Percentiles rank a stretch among this genome's conserved stretches.
phyloP scores from a whole-genome alignment of 345 rosid genomes.

The Citrus trifoliata region DNA sequence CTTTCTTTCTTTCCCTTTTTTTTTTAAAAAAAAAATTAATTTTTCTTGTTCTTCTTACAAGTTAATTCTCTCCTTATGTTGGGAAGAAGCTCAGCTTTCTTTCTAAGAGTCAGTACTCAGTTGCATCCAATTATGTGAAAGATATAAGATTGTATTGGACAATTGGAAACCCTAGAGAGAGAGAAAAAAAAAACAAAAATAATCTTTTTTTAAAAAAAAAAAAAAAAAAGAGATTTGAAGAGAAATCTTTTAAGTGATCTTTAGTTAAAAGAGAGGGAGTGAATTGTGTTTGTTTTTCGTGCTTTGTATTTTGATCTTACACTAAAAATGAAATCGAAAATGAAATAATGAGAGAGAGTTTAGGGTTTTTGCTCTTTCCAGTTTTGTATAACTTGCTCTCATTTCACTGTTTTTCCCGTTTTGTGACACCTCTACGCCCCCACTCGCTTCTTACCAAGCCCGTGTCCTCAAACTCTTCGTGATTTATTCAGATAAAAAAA shows the following conservation, averaged over 20 bases:
- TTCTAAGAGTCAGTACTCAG: conserved; percentile 23
- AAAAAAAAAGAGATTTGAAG: neutral
- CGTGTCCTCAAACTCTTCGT: conserved; percentile 9
- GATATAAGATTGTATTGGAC: conserved; percentile 7
- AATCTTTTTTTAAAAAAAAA: neutral
- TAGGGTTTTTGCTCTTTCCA: conserved; percentile 53
- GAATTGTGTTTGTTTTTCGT: neutral
- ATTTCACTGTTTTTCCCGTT: neutral
- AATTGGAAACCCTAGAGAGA: conserved; percentile 35
- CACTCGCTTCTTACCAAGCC: conserved; percentile 18
- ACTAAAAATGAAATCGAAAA: conserved; percentile 25
- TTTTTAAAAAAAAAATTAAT: neutral
- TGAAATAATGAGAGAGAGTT: conserved; percentile 3
- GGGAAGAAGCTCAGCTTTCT: conserved; percentile 26
- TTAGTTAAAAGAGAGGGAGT: neutral
- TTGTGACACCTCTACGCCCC: neutral
- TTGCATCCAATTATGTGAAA: conserved; percentile 38
- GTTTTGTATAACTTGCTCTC: conserved; percentile 26
- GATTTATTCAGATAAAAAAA: no score
- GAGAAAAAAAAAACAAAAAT: neutral
- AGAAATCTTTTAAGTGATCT: conserved; percentile 4
- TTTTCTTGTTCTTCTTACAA: neutral
- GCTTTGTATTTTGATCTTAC: conserved; percentile 16
- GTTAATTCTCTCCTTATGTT: conserved; percentile 6
- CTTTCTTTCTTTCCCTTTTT: conserved; percentile 13